These are phyloP conservation scores for Tetrastigma voinierianum DNA, from an alignment of 164 flowering plant genomes.

Conservation along the genomic window DNA sequence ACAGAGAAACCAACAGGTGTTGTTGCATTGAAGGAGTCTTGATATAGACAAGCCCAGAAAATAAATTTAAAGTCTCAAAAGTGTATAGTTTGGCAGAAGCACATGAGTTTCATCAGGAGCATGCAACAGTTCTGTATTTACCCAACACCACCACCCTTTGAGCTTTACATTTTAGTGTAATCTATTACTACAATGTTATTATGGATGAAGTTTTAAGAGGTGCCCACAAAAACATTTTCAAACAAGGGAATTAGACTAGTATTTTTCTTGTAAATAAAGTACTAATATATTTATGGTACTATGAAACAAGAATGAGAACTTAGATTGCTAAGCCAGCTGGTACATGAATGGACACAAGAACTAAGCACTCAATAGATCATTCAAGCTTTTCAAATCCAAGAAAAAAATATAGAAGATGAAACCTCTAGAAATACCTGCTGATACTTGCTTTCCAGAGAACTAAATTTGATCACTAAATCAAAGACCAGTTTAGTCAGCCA, in stretches of 20 bases:
- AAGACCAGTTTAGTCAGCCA: constrained; percentile 37
- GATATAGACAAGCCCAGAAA: too few relatives aligned
- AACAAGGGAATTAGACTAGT: background rate
- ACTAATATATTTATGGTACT: too few relatives aligned
- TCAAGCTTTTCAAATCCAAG: too few relatives aligned
- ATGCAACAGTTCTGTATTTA: background rate
- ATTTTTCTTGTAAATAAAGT: background rate
- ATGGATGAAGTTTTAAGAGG: background rate
- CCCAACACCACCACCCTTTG: background rate
- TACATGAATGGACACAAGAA: too few relatives aligned
- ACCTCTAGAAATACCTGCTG: constrained; percentile 18
- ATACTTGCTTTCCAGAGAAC: constrained; percentile 30
- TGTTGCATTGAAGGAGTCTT: too few relatives aligned
- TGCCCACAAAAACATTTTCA: background rate
- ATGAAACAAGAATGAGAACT: too few relatives aligned
- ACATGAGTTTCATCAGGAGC: background rate
- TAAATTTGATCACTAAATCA: constrained; percentile 35
- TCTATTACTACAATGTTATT: too few relatives aligned
- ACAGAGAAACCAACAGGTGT: too few relatives aligned
- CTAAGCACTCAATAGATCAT: too few relatives aligned
- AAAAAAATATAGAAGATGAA: too few relatives aligned
- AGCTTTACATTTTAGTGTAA: background rate
- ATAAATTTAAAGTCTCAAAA: background rate
- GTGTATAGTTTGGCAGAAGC: background rate
- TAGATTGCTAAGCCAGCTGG: too few relatives aligned